These are phyloP conservation scores for Sporormia fimetaria DNA, from an alignment of 495 filamentous ascomycete species.

Conservation along the genomic window DNA sequence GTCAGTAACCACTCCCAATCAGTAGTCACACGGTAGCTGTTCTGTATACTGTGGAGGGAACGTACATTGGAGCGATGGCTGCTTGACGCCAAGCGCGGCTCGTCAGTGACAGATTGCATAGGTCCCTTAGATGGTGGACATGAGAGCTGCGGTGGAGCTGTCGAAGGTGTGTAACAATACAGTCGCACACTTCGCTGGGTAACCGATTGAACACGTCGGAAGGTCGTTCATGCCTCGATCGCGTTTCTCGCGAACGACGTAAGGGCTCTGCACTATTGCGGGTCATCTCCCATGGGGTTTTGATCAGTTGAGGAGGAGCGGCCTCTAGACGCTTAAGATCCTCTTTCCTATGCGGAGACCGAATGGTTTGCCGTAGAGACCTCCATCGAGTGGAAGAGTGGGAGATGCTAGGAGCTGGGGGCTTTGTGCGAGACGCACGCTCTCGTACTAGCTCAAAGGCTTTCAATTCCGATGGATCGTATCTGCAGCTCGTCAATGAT, in stretches of 20 bases:
- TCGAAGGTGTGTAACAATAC: slow-evolving; percentile 43
- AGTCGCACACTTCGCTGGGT: slow-evolving; percentile 47
- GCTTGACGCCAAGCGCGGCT: slow-evolving; percentile 57
- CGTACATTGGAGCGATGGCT: slow-evolving; percentile 54
- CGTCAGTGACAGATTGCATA: slow-evolving; percentile 55
- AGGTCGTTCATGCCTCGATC: slow-evolving; percentile 7
- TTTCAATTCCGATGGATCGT: too few relatives aligned
- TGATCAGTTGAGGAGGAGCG: slow-evolving; percentile 13
- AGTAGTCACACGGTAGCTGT: background rate
- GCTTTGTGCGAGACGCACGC: too few relatives aligned
- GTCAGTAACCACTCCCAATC: slow-evolving; percentile 3
- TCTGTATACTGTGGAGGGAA: slow-evolving; percentile 5
- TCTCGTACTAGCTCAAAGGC: too few relatives aligned
- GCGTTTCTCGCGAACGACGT: slow-evolving; percentile 3
- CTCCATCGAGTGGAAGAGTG: too few relatives aligned
- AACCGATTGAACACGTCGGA: slow-evolving; percentile 37
- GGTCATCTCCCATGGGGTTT: slow-evolving; percentile 31
- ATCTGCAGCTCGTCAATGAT: too few relatives aligned
- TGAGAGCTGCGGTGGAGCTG: slow-evolving; percentile 38
- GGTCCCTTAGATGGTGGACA: slow-evolving; percentile 69
- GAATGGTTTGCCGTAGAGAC: too few relatives aligned
- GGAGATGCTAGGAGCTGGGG: too few relatives aligned
- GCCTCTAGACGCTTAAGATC: slow-evolving; percentile 5
- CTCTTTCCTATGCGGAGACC: slow-evolving; percentile 2
- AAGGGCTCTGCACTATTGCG: slow-evolving; percentile 16